A percentile compares a stretch with the other conserved stretches of the same genome.
Conservation (phyloP, 2,329 filamentous ascomycete genomes). For the Teratosphaeriaceae sp. region DNA sequence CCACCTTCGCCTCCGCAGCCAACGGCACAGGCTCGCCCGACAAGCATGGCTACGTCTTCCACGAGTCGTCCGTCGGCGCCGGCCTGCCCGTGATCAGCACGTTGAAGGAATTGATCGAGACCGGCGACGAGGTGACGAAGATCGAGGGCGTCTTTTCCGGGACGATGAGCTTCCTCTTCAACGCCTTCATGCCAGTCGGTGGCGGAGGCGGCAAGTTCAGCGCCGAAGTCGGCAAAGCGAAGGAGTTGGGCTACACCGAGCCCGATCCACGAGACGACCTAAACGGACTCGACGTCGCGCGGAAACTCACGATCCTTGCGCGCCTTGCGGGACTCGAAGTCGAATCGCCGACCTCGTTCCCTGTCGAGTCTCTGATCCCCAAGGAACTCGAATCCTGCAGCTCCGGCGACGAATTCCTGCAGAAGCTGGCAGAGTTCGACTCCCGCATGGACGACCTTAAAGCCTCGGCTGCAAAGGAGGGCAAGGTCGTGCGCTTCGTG, state of each 20-base stretch:
- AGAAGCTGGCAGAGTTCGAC: constrained; percentile 74
- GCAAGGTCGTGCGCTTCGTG: constrained; percentile 90
- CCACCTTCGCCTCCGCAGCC: constrained; percentile 71
- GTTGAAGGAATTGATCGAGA: constrained; percentile 87
- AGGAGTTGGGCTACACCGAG: constrained; percentile 87
- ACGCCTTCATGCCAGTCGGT: constrained; percentile 89
- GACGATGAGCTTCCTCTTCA: constrained; percentile 98
- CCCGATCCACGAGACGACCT: constrained; percentile 81
- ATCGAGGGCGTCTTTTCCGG: constrained; percentile 98
- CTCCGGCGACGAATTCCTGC: constrained; percentile 80
- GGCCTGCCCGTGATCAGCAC: constrained; percentile 91
- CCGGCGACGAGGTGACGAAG: constrained; percentile 82
- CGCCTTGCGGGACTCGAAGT: constrained; percentile 76
- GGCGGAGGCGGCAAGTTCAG: constrained; percentile 77
- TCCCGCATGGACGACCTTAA: constrained; percentile 85
- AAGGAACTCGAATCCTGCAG: constrained; percentile 70
- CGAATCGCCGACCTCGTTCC: constrained; percentile 79
- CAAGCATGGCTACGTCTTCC: constrained; percentile 74
- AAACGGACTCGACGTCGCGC: constrained; percentile 84
- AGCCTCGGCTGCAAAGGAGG: constrained; percentile 72
- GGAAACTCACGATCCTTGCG: constrained; percentile 92
- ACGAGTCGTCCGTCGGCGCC: constrained; percentile 91
- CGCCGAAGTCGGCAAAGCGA: constrained; percentile 84
- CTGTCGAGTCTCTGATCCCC: constrained; percentile 89
- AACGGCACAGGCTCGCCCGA: too few relatives aligned